A percentile compares a stretch with the other conserved stretches of the same genome.
These are phyloP conservation scores for Fusarium haematococcum DNA, from an alignment of 2,329 filamentous ascomycete genomes.

Conservation along the genomic window DNA sequence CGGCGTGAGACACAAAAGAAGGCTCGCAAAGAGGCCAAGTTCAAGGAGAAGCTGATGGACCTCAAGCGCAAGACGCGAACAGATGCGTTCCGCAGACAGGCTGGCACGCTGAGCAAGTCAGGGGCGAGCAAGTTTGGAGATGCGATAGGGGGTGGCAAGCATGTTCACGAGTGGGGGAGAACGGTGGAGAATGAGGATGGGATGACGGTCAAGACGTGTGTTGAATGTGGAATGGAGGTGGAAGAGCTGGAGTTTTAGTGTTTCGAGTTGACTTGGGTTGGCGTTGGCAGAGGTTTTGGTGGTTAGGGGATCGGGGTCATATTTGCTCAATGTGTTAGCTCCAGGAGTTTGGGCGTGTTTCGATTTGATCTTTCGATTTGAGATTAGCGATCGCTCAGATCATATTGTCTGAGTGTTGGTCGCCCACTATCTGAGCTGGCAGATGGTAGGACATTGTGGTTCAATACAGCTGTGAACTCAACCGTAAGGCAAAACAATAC, in stretches of 20 bases:
- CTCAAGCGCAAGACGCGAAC: slow-evolving; percentile 94
- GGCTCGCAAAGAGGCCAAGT: slow-evolving; percentile 88
- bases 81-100: slow-evolving; percentile 84
- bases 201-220: slow-evolving; percentile 83
- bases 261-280: neutral
- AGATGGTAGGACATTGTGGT: neutral
- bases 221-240: slow-evolving; percentile 81
- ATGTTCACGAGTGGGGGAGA: slow-evolving; percentile 90
- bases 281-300: neutral
- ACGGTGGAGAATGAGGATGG: slow-evolving; percentile 77
- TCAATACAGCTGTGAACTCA: neutral
- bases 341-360: neutral
- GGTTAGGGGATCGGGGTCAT: neutral
- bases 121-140: slow-evolving; percentile 79
- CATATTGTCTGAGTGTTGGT: neutral
- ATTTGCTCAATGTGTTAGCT: neutral
- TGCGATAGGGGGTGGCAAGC: slow-evolving; percentile 74
- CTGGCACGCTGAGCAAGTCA: slow-evolving; percentile 66
- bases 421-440: neutral
- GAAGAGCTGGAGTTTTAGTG: slow-evolving; percentile 76
- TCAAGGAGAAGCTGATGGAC: slow-evolving; percentile 87
- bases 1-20: slow-evolving; percentile 84
- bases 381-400: neutral
- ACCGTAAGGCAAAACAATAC: neutral
- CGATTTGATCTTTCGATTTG: neutral